These are phyloP conservation scores for Phanerochaete carnosa DNA, from an alignment of 768 basidiomycete genomes.

Conservation along the genomic window DNA sequence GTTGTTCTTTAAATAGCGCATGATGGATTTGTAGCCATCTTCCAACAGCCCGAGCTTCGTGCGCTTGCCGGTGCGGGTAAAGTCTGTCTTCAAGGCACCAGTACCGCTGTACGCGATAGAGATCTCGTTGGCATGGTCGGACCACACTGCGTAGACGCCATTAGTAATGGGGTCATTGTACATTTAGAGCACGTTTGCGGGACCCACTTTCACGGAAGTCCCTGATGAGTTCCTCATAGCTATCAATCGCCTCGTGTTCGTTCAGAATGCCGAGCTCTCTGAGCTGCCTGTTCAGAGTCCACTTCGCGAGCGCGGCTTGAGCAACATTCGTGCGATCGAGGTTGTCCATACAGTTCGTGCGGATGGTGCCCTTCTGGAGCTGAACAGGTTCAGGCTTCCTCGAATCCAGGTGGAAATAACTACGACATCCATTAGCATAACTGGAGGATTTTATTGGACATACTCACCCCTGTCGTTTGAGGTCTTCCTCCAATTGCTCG, in stretches of 20 bases:
- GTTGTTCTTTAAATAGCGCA: conserved; percentile 93
- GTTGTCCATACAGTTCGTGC: conserved; percentile 98
- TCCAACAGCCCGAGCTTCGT: conserved; percentile 76
- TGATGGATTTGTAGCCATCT: conserved; percentile 81
- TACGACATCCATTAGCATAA: conserved; percentile 25
- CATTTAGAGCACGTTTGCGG: conserved; percentile 5
- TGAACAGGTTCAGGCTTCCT: conserved; percentile 42
- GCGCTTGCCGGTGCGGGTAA: conserved; percentile 89
- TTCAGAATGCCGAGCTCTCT: conserved; percentile 68
- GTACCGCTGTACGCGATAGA: conserved; percentile 92
- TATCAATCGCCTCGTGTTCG: conserved; percentile 70
- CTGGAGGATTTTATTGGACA: background rate
- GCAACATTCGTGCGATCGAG: conserved; percentile 97
- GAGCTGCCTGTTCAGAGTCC: conserved; percentile 78
- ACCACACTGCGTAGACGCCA: conserved; percentile 72
- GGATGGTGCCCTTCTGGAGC: conserved; percentile 72
- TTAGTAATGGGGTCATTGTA: background rate
- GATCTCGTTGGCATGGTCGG: conserved; percentile 92
- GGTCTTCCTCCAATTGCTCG: conserved; percentile 68
- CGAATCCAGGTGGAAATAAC: conserved; percentile 76
- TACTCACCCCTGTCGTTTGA: conserved; percentile 64
- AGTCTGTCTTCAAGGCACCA: conserved; percentile 94
- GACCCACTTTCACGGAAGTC: conserved; percentile 87
- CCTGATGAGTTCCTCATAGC: conserved; percentile 73
- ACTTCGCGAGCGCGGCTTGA: conserved; percentile 87